Evolutionary conservation across 257 asterid genomes (phyloP).

Genomic region (Capsicum baccatum): DNA sequence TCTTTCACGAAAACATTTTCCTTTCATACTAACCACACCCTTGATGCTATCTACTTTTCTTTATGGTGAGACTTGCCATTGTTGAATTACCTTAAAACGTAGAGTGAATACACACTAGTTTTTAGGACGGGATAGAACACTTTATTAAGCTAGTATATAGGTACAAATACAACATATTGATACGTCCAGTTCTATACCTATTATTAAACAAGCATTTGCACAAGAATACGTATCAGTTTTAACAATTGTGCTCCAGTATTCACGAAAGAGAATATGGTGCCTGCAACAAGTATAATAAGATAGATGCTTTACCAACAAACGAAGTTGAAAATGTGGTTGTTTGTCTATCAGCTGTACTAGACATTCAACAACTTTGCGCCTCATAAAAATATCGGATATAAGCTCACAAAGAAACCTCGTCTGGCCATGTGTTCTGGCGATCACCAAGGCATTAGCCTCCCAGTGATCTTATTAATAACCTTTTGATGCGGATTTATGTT

Average conservation of each 20-base stretch:
- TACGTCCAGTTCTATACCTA: slow-evolving; percentile 33
- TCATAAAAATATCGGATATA: not conserved
- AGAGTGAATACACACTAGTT: not conserved
- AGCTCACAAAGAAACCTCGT: not conserved
- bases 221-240: slow-evolving; percentile 16
- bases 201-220: slow-evolving; percentile 30
- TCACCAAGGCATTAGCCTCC: not conserved
- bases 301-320: not conserved
- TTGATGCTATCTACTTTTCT: not conserved
- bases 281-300: slow-evolving; percentile 8
- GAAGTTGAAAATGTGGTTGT: slow-evolving; percentile 19
- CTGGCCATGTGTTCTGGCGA: not conserved
- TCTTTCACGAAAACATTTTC: no score
- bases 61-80: no score
- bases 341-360: not conserved
- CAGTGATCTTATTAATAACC: not conserved
- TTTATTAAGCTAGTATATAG: slow-evolving; percentile 17
- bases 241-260: no score
- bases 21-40: no score
- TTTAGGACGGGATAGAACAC: not conserved
- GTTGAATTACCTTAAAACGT: no score
- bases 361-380: slow-evolving; percentile 3
- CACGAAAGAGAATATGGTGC: not conserved
- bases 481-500: slow-evolving; percentile 33
- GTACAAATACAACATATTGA: slow-evolving; percentile 26